Evolutionary conservation across 1,284 basidiomycete genomes (phyloP).

Genomic region (Marasmius tenuissimus): DNA sequence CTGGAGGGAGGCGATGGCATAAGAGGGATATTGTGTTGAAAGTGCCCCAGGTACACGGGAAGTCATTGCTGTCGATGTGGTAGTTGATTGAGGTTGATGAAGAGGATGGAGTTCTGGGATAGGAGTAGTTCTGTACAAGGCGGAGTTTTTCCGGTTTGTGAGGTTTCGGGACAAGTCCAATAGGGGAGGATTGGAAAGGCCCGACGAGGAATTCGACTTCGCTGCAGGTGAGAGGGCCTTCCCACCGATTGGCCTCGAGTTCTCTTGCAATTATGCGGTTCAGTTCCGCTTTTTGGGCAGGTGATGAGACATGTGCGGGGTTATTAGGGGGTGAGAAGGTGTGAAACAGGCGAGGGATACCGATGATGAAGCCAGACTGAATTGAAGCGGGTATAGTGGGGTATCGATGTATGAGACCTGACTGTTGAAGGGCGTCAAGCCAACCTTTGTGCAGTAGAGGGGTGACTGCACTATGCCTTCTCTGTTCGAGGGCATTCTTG

Average conservation of each 20-base stretch:
- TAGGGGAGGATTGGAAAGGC: slow-evolving; percentile 41
- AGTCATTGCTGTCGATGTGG: slow-evolving; percentile 29
- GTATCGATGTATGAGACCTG: slow-evolving; percentile 14
- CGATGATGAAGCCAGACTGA: slow-evolving; percentile 21
- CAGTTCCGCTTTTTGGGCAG: too few species aligned
- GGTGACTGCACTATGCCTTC: slow-evolving; percentile 9
- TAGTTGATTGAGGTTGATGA: slow-evolving; percentile 37
- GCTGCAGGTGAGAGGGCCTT: slow-evolving; percentile 17
- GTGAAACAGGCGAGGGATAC: slow-evolving; percentile 18
- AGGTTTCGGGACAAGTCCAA: slow-evolving; percentile 33
- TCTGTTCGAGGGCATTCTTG: slow-evolving; percentile 22
- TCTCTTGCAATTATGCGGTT: too few species aligned
- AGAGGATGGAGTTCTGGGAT: slow-evolving; percentile 17
- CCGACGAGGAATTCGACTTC: slow-evolving; percentile 31
- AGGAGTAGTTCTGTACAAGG: slow-evolving; percentile 41
- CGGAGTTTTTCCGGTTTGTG: slow-evolving; percentile 27
- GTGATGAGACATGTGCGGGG: too few species aligned
- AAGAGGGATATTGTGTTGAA: slow-evolving; percentile 27
- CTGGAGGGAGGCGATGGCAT: slow-evolving; percentile 29
- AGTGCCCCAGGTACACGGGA: slow-evolving; percentile 40
- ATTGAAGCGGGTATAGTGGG: slow-evolving; percentile 19
- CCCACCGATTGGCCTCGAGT: slow-evolving; percentile 3
- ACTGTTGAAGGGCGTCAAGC: slow-evolving; percentile 18
- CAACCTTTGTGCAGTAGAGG: slow-evolving; percentile 25
- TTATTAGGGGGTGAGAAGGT: slow-evolving; percentile 29